Base-by-base conservation (phyloP, 768 basidiomycete genomes). In the Lentinula detonsa region DNA sequence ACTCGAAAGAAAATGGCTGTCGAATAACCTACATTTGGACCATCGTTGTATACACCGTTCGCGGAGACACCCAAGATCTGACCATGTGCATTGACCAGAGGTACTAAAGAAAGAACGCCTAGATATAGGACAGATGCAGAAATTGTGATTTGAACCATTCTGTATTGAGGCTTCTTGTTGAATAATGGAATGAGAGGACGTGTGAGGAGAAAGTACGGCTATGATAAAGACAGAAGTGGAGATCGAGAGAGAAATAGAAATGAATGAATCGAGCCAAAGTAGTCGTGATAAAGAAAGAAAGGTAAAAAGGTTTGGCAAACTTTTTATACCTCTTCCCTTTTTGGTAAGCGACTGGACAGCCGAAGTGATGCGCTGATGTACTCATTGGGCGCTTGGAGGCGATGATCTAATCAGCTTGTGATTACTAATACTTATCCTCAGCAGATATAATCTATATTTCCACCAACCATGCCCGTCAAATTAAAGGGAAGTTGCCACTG, bases 401-500 rank as follows among this genome's bases (percentile, higher is more conserved):
- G 21, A 6, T 48, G 9, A 10, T 48, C 46, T 48, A 43, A 15
- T n/a, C 42, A 39, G 37, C 16, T 43, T 16, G 21, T 23, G n/a
- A n/a, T n/a, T n/a, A n/a, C n/a, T n/a, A n/a, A n/a, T n/a, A n/a
- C n/a, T n/a, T n/a, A n/a, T 15, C 42, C 28, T 28, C 28, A 28
- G 28, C 28, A 28, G 28, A 28, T 2, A 2, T 2, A 23, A 23
- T 23, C 23, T 23, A 39, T 13, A 43, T 31, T 21, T 18, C 39
- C 15, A 39, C 9, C 34, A 31, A 64, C 45, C 8, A 86, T 88
- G 86, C 84, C 86, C 13, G 68, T 85, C 51, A 74, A 82, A 65
- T 73, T 88, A 16, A 75, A 79, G 66, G 82, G 81, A 64, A 81
- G 78, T 60, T 84, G 81, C 65, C 82, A 83, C 65, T 83, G 81